Base-by-base conservation (phyloP, 164 flowering plant genomes). In the Buxus sempervirens region DNA sequence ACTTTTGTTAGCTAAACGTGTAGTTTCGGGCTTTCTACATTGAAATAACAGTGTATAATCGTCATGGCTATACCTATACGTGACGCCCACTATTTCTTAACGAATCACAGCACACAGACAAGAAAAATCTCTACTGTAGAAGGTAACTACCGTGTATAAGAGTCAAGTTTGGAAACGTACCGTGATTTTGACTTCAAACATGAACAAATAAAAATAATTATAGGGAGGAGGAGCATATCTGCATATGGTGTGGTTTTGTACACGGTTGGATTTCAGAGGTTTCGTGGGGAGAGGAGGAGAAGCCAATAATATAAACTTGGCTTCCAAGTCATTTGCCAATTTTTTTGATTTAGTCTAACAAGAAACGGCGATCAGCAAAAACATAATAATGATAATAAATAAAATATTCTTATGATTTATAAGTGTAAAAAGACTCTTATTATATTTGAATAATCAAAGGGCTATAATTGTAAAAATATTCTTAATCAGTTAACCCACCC, bases 1-100 rank as follows among this genome's bases (percentile, higher is more conserved):
- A 64, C 51, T 64, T 64, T n/a, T n/a, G n/a, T n/a, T n/a, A n/a
- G 66, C 25, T 57, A 48, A 25, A 48, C 49, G 23, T 25, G 57
- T 13, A 22, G 0, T 9, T 1, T 55, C 0, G 12, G 26, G 14
- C 10, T 14, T 23, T n/a, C 9, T 55, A 7, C 14, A 6, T 55
- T 5, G 8, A 21, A 55, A 22, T 0, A 55, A 55, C 45, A 41
- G 57, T 54, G 24, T 22, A n/a, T n/a, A n/a, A n/a, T n/a, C n/a
- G n/a, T n/a, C n/a, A n/a, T n/a, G n/a, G n/a, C n/a, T n/a, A n/a
- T n/a, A n/a, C n/a, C n/a, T n/a, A n/a, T n/a, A n/a, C 22, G 45
- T 54, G 5, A 22, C 6, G 57, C 5, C 23, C 21, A 54, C 5
- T 20, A 54, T 20, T 54, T n/a, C n/a, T n/a, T n/a, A n/a, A n/a